phyloP scores from a whole-genome alignment of 228 moss, liverwort and hornwort species.

The Sphagnum fallax region DNA sequence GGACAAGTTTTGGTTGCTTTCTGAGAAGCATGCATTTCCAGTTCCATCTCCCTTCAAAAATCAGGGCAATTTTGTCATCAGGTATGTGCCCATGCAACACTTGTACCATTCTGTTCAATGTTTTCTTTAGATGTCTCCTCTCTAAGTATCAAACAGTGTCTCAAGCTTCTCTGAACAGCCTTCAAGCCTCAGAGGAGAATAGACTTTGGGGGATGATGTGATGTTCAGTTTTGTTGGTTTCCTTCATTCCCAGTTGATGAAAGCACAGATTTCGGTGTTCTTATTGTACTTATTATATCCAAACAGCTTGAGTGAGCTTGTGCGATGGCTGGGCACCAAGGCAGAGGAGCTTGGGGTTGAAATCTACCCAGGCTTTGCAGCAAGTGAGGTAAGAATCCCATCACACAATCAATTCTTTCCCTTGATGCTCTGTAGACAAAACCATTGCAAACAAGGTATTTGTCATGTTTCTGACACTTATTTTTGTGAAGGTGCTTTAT shows the following conservation, averaged over 20 bases:
- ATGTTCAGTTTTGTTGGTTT: background rate
- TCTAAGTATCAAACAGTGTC: no score
- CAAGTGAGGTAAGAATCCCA: constrained; percentile 50
- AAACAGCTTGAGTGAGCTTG: constrained; percentile 73
- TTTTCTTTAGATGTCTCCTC: background rate
- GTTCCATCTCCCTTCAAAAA: constrained; percentile 75
- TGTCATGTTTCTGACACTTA: no score
- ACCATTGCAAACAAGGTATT: no score
- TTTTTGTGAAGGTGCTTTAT: constrained; percentile 37
- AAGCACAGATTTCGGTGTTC: no score
- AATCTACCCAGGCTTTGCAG: constrained; percentile 86
- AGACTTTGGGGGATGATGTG: background rate
- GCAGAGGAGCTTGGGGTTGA: constrained; percentile 84
- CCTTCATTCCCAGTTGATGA: no score
- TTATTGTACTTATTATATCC: no score
- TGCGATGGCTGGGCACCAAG: constrained; percentile 75
- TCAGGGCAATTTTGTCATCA: constrained; percentile 69
- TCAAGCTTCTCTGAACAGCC: no score
- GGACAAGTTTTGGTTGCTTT: constrained; percentile 76
- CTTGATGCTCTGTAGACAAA: no score
- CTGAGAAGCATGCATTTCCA: constrained; percentile 43
- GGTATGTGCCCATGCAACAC: constrained; percentile 20
- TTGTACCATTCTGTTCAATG: background rate
- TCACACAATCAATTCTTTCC: background rate
- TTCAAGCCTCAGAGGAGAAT: no score